Evolutionary conservation across 2,329 filamentous ascomycete genomes (phyloP).

Genomic region (Emergomyces pasteurianus): DNA sequence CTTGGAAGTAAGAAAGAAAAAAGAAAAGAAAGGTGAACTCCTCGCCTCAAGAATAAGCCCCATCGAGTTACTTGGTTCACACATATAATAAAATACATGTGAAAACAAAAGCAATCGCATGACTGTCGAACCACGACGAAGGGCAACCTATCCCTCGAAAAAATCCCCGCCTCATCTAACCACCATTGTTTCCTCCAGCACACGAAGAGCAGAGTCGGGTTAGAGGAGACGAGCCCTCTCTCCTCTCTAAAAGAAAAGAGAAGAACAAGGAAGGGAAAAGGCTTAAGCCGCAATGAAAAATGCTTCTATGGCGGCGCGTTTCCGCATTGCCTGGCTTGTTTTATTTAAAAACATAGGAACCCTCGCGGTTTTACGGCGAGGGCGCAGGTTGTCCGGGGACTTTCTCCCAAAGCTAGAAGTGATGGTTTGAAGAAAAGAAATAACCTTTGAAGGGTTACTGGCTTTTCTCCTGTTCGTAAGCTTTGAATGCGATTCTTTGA

Average conservation of each 20-base stretch:
- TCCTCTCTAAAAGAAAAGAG: constrained; percentile 13
- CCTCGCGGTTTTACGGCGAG: constrained; percentile 1
- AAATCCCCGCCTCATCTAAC: constrained; percentile 17
- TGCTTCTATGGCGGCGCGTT: constrained; percentile 99
- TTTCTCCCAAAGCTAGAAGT: constrained; percentile 92
- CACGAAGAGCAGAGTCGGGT: constrained; percentile 7
- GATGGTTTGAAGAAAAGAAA: constrained; percentile 22
- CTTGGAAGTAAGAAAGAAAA: constrained; percentile 30
- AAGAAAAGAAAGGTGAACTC: constrained; percentile 46
- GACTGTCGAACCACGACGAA: constrained; percentile 84
- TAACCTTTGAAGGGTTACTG: not conserved
- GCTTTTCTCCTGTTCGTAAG: constrained; percentile 64
- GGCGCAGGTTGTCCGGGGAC: constrained; percentile 84
- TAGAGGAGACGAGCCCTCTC: not conserved
- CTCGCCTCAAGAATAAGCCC: constrained; percentile 99
- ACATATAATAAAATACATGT: constrained; percentile 13
- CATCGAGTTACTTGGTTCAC: constrained; percentile 83
- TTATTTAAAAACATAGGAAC: constrained; percentile 8
- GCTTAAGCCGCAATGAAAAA: constrained; percentile 65
- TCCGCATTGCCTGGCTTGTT: constrained; percentile 56
- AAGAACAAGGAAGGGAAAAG: constrained; percentile 43
- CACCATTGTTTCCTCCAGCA: constrained; percentile 17
- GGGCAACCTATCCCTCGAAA: constrained; percentile 56
- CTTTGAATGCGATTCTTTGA: constrained; percentile 99
- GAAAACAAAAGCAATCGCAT: constrained; percentile 86